Evolutionary conservation across 352 stramenopile species (phyloP).

Genomic region (Pythium periplocum): DNA sequence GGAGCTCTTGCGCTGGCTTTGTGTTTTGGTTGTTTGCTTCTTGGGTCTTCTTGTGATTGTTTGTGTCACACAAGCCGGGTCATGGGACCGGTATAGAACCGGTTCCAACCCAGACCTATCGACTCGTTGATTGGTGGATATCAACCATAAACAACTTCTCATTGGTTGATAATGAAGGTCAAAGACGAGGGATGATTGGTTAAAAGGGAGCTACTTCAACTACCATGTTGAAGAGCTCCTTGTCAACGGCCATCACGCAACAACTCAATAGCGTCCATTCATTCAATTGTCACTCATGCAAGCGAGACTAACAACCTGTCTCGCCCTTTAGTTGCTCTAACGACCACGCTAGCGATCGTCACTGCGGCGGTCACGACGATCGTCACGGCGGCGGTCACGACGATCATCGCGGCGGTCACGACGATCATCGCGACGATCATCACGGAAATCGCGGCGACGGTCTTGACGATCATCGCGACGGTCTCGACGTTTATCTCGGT

Average conservation of each 20-base stretch:
- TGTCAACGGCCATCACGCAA: no score
- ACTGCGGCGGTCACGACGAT: not conserved
- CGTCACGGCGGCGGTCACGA: not conserved
- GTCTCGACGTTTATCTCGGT: not conserved
- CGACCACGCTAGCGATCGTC: no score
- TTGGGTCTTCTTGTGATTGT: conserved; percentile 3
- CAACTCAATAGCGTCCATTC: no score
- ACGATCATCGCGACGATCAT: not conserved
- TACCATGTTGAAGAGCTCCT: no score
- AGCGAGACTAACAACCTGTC: no score
- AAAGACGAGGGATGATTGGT: not conserved
- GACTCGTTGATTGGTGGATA: no score
- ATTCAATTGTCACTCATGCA: no score
- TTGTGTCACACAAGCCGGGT: not conserved
- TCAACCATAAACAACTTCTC: not conserved
- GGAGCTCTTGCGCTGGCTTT: not conserved
- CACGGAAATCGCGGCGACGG: no score
- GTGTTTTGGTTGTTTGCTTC: not conserved
- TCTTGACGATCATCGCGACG: not conserved
- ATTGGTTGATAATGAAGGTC: conserved; percentile 1
- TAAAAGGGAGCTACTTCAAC: not conserved
- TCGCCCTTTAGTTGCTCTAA: not conserved
- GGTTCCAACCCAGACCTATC: not conserved
- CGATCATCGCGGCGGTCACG: not conserved
- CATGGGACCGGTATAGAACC: not conserved